Percentiles rank a stretch among this genome's conserved stretches.
Evolutionary conservation across 768 basidiomycete genomes (phyloP).

Genomic region (Gautieria morchelliformis): DNA sequence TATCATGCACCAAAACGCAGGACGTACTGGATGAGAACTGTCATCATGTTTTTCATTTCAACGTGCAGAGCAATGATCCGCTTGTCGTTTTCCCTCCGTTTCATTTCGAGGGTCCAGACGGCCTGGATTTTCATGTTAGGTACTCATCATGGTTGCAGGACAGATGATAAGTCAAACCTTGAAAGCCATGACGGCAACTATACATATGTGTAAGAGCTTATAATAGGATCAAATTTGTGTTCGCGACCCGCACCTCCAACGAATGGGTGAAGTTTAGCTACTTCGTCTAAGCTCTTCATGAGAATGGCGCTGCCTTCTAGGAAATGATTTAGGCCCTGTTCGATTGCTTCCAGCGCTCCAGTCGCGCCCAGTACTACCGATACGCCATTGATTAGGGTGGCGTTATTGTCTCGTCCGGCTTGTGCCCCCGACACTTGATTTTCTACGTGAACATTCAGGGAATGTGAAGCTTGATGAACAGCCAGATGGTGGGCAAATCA

Average conservation of each 20-base stretch:
- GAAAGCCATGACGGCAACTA: conserved; percentile 42
- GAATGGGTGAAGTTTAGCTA: conserved; percentile 21
- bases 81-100: conserved; percentile 41
- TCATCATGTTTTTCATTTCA: conserved; percentile 44
- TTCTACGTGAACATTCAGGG: too few relatives aligned
- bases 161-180: conserved; percentile 12
- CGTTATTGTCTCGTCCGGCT: not conserved
- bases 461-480: too few relatives aligned
- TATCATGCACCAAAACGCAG: not conserved
- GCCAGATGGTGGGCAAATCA: too few relatives aligned
- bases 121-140: conserved; percentile 14
- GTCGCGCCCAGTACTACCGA: not conserved
- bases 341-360: conserved; percentile 9
- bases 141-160: too few relatives aligned
- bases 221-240: not conserved
- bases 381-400: not conserved
- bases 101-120: conserved; percentile 38
- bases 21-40: conserved; percentile 34
- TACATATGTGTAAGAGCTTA: not conserved
- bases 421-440: too few relatives aligned
- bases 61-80: conserved; percentile 36
- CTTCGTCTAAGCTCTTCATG: conserved; percentile 19
- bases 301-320: conserved; percentile 16
- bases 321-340: conserved; percentile 14
- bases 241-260: conserved; percentile 15